phyloP scores from a whole-genome alignment of 2,329 filamentous ascomycete genomes.

The Sphaceloma murrayae region DNA sequence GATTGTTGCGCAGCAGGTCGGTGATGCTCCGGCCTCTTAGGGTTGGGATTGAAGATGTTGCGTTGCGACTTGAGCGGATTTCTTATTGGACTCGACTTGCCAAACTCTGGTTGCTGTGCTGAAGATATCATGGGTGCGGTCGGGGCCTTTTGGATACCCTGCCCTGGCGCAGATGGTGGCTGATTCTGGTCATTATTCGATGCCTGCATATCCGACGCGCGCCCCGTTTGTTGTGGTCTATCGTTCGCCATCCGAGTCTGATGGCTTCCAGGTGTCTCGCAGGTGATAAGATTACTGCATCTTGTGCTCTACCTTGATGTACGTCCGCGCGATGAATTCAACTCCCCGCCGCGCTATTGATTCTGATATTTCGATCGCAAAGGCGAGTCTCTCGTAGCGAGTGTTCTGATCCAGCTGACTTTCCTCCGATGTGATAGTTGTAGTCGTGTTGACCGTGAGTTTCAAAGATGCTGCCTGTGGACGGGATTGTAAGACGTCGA shows the following conservation, averaged over 20 bases:
- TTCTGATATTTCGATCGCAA: no score
- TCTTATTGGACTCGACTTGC: slow-evolving; percentile 48
- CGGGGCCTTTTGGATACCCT: slow-evolving; percentile 1
- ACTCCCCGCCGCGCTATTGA: no score
- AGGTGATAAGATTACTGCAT: no score
- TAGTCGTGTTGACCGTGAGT: no score
- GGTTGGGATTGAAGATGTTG: slow-evolving; percentile 42
- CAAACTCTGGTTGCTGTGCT: slow-evolving; percentile 41
- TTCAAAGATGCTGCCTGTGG: no score
- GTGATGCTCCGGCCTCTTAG: slow-evolving; percentile 21
- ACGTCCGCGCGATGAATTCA: background rate
- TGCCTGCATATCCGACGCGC: background rate
- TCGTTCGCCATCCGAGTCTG: slow-evolving; percentile 5
- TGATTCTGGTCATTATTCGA: background rate
- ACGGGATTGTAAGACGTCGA: background rate
- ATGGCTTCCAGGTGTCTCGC: background rate
- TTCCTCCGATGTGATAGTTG: no score
- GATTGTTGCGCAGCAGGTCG: slow-evolving; percentile 10
- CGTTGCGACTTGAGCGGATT: slow-evolving; percentile 35
- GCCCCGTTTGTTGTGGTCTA: background rate
- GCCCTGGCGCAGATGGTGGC: background rate
- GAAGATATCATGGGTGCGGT: background rate
- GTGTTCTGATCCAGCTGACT: no score
- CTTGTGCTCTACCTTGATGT: background rate
- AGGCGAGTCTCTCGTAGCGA: no score